Conservation (phyloP, 2,329 filamentous ascomycete genomes). For the Monosporascus sp. region DNA sequence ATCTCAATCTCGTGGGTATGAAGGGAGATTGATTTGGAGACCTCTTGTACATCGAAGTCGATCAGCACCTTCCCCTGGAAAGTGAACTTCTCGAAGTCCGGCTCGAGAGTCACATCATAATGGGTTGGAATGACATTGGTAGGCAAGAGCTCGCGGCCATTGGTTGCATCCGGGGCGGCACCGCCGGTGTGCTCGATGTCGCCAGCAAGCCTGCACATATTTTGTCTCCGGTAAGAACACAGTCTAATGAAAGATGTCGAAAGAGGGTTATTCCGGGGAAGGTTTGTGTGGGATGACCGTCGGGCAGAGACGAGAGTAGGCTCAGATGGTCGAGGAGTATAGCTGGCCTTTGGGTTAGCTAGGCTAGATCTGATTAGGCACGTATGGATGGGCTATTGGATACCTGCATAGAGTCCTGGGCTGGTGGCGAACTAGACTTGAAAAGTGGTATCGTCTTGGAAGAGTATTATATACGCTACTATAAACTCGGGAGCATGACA, state of each 20-base stretch:
- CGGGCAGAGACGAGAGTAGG: neutral
- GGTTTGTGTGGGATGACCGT: neutral
- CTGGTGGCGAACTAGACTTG: neutral
- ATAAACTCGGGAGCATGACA: neutral
- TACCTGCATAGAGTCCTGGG: neutral
- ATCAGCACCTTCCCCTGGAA: conserved; percentile 82
- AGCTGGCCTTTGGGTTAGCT: neutral
- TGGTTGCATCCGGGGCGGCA: conserved; percentile 52
- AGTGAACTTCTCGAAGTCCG: conserved; percentile 80
- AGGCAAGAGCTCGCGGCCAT: conserved; percentile 72
- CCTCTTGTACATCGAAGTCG: conserved; percentile 79
- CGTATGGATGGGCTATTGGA: neutral
- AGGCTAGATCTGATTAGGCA: neutral
- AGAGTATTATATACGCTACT: neutral
- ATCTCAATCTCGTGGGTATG: conserved; percentile 87
- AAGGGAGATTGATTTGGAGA: conserved; percentile 78
- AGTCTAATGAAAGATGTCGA: conserved; percentile 28
- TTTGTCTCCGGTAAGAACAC: conserved; percentile 69
- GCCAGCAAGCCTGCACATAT: conserved; percentile 63
- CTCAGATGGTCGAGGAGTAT: neutral
- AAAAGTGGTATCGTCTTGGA: neutral
- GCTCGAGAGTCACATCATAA: conserved; percentile 88
- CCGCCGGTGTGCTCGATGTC: conserved; percentile 49
- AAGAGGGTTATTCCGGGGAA: neutral
- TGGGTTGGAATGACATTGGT: conserved; percentile 88